Percentiles rank a stretch among this genome's conserved stretches.
Evolutionary conservation across 345 rosid genomes (phyloP).

Genomic region (Geranium brycei): DNA sequence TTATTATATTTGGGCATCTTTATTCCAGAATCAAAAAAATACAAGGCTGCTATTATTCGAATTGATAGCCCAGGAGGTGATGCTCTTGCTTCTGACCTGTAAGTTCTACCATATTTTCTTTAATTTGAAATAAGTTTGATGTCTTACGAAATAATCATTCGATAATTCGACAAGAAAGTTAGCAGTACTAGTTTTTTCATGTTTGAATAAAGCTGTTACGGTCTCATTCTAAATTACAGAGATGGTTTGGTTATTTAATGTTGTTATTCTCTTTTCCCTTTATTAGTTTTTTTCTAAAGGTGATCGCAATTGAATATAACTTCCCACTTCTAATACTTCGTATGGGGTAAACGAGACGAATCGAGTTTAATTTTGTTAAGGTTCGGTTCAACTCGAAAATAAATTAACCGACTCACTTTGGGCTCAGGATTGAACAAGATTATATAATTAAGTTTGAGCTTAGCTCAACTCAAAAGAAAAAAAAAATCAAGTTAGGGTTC

Average conservation of each 20-base stretch:
- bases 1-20: conserved; percentile 12
- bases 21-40: conserved; percentile 53
- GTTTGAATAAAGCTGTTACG: not conserved
- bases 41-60: conserved; percentile 77
- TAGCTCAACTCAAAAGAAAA: not conserved
- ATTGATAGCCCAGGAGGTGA: conserved; percentile 98
- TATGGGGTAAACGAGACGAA: no score
- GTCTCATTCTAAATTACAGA: not conserved
- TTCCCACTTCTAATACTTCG: not conserved
- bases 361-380: no score
- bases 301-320: not conserved
- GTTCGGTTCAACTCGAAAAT: no score
- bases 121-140: not conserved
- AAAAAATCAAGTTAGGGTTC: no score
- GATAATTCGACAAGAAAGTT: not conserved
- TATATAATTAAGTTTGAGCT: no score
- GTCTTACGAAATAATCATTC: no score
- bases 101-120: conserved; percentile 29
- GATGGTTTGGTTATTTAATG: not conserved
- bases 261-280: not conserved
- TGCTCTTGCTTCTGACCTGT: conserved; percentile 98
- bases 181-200: not conserved
- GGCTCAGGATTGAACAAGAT: no score
- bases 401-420: no score
- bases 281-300: not conserved